A percentile compares a stretch with the other conserved stretches of the same genome.
Evolutionary conservation across 139 green algal species (phyloP).

Genomic region (Haematococcus lacustris): DNA sequence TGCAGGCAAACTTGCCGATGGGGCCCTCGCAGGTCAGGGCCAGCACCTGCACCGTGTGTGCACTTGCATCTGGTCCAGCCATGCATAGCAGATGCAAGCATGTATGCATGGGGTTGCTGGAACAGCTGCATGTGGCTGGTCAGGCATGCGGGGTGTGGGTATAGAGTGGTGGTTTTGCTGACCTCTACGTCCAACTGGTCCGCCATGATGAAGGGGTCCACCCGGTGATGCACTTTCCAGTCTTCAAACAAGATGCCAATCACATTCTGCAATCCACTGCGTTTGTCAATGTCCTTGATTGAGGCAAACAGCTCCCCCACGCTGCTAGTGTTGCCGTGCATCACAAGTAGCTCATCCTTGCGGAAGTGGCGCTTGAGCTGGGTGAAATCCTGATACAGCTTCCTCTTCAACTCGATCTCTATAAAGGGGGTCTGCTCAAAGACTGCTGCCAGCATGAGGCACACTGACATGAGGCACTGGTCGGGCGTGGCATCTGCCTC

Average conservation of each 20-base stretch:
- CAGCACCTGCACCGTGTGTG: conserved; percentile 13
- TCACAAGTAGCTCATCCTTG: conserved; percentile 3
- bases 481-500: conserved; percentile 6
- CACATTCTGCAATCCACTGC: conserved; percentile 2
- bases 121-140: too few relatives aligned
- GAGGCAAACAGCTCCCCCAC: background rate
- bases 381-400: conserved; percentile 15
- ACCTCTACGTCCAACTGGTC: conserved; percentile 12
- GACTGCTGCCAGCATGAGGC: conserved; percentile 14
- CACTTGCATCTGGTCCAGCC: too few relatives aligned
- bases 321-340: conserved; percentile 9
- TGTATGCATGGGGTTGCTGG: too few relatives aligned
- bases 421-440: conserved; percentile 14
- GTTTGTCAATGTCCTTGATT: conserved; percentile 1
- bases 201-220: conserved; percentile 14
- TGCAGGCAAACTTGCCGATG: conserved; percentile 12
- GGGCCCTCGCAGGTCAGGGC: conserved; percentile 8
- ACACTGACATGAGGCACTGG: conserved; percentile 10
- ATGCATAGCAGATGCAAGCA: too few relatives aligned
- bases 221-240: conserved; percentile 18
- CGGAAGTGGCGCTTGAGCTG: conserved; percentile 20
- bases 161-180: too few relatives aligned
- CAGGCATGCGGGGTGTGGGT: too few relatives aligned
- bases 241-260: conserved; percentile 24
- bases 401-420: background rate